phyloP scores from a whole-genome alignment of 345 rosid species.

The Toxicodendron radicans region DNA sequence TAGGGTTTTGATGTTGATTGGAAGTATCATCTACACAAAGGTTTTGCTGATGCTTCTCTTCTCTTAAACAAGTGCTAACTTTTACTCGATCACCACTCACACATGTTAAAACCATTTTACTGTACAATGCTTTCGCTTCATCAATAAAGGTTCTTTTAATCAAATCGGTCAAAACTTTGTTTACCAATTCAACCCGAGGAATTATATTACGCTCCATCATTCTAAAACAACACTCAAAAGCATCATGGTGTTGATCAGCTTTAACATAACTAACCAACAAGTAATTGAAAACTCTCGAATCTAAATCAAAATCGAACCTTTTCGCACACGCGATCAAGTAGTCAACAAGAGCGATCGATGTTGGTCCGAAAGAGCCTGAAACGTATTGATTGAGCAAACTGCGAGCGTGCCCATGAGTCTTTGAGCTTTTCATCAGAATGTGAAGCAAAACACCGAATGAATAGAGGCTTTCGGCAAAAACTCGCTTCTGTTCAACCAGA shows the following conservation, averaged over 20 bases:
- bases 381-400: slow-evolving; percentile 41
- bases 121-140: slow-evolving; percentile 45
- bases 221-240: slow-evolving; percentile 40
- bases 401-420: slow-evolving; percentile 35
- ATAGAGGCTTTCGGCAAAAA: slow-evolving; percentile 36
- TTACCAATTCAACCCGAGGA: slow-evolving; percentile 36
- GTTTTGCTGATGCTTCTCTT: no score
- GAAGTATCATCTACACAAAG: neutral
- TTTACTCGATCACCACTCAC: slow-evolving; percentile 39
- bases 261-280: slow-evolving; percentile 58
- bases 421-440: slow-evolving; percentile 38
- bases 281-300: slow-evolving; percentile 50
- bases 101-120: slow-evolving; percentile 48
- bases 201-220: slow-evolving; percentile 45
- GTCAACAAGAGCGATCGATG: slow-evolving; percentile 38
- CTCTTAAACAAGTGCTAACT: slow-evolving; percentile 3
- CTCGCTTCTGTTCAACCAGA: slow-evolving; percentile 31
- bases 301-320: slow-evolving; percentile 42
- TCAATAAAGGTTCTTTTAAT: slow-evolving; percentile 41
- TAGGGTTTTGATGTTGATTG: neutral
- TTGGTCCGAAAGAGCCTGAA: slow-evolving; percentile 36
- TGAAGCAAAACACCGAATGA: slow-evolving; percentile 57
- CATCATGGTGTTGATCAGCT: slow-evolving; percentile 37
- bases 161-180: slow-evolving; percentile 43
- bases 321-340: slow-evolving; percentile 40